These are phyloP conservation scores for Grifola frondosa DNA, from an alignment of 1,284 basidiomycete species.

Conservation along the genomic window DNA sequence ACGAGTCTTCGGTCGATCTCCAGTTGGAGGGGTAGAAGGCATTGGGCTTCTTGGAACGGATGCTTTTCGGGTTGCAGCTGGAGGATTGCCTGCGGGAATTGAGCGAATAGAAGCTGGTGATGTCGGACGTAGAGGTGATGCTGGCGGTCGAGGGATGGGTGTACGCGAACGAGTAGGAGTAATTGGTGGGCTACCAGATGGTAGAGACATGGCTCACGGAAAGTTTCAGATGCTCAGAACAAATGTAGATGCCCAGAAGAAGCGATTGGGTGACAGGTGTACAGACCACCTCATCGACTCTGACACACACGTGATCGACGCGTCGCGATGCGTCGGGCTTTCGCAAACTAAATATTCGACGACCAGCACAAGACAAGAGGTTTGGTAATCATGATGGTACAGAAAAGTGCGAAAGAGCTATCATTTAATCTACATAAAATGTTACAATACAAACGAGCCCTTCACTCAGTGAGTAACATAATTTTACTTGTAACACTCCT, in stretches of 20 bases:
- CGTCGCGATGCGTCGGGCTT: too few relatives aligned
- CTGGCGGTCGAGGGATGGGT: slow-evolving; percentile 21
- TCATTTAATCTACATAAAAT: not conserved
- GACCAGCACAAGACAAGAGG: too few relatives aligned
- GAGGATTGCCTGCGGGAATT: slow-evolving; percentile 4
- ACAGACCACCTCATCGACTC: too few relatives aligned
- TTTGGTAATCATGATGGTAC: too few relatives aligned
- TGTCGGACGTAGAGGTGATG: slow-evolving; percentile 29
- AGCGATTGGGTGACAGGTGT: too few relatives aligned
- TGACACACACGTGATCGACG: too few relatives aligned
- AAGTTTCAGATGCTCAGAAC: too few relatives aligned
- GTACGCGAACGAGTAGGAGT: slow-evolving; percentile 15
- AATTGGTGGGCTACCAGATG: slow-evolving; percentile 8
- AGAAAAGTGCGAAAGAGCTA: not conserved
- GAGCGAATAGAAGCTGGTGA: slow-evolving; percentile 21
- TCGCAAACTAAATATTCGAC: too few relatives aligned
- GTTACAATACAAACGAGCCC: slow-evolving; percentile 1
- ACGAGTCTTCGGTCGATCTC: slow-evolving; percentile 47
- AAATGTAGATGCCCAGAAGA: not conserved
- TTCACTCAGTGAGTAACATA: too few relatives aligned
- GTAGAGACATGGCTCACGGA: slow-evolving; percentile 5
- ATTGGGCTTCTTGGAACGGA: slow-evolving; percentile 6
- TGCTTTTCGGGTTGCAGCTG: slow-evolving; percentile 2
- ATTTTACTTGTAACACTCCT: slow-evolving; percentile 8
- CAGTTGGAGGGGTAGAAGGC: slow-evolving; percentile 13